Base-by-base conservation (phyloP, 2,329 filamentous ascomycete genomes). In the Aspergillus tubingensis region DNA sequence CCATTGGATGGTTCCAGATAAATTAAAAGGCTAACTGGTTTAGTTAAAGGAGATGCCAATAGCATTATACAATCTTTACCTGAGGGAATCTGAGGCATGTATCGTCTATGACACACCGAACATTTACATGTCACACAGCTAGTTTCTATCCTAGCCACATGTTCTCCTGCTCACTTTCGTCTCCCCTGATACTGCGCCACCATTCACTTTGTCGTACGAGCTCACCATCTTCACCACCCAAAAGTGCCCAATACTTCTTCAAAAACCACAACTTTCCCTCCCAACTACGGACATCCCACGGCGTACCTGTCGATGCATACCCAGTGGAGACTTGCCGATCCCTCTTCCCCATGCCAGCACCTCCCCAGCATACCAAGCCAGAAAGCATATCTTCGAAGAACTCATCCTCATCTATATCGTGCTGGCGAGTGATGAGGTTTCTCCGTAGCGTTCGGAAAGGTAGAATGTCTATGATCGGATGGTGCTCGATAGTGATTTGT, bases 261-360 rank as follows among this genome's bases (percentile, higher is more conserved):
- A 81, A 57, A 61, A 81, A 81, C 79, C 79, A 81, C 2, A 70
- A 63, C 57, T 72, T 74, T 2, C 76, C 79, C 60, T 81, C 79
- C 79, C 79, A 81, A 59, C 77, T 79, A 11, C 79, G 73, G 38
- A 70, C 68, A 57, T 80, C 79, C 79, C 79, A 81, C 0, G 79
- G 75, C n/a, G 79, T 74, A 15, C 75, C 74, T 5, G 76, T 74
- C 21, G 66, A 66, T 10, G 47, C 56, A 56, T 57, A 38, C 10
- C 65, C 63, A 27, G 60, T 58, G 10, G 63, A 60, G 10, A 10
- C 8, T 25, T 62, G 52, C 17, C 62, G 63, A 56, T 68, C 66
- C 41, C 32, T 55, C 30, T 21, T 59, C n/a, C 62, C 54, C 15
- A 66, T 23, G 7, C 65, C 66, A 2, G 60, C 58, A 10, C 62